Conservation (phyloP, 495 filamentous ascomycete genomes). For the Penicillium paxilli region DNA sequence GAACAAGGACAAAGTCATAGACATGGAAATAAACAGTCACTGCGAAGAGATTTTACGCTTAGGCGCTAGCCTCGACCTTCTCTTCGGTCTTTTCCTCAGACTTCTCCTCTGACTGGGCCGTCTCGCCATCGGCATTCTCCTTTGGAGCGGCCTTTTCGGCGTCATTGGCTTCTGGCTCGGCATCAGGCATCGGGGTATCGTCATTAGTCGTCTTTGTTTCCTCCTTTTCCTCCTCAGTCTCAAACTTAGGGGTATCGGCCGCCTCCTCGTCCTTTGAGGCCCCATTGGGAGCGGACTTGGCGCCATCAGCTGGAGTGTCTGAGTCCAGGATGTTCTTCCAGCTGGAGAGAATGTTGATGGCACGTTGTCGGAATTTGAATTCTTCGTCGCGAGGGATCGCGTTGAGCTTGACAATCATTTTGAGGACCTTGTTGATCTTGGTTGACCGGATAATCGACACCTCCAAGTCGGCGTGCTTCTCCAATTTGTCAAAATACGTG, state of each 20-base stretch:
- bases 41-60: neutral
- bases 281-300: conserved; percentile 50
- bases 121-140: conserved; percentile 20
- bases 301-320: conserved; percentile 49
- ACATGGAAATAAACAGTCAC: neutral
- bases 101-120: conserved; percentile 12
- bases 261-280: conserved; percentile 48
- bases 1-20: neutral
- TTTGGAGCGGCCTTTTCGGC: conserved; percentile 7
- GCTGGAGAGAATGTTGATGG: conserved; percentile 68
- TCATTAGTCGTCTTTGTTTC: conserved; percentile 45
- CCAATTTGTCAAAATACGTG: conserved; percentile 74
- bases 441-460: conserved; percentile 79
- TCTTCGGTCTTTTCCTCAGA: conserved; percentile 24
- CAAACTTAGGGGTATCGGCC: conserved; percentile 41
- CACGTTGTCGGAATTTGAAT: conserved; percentile 79
- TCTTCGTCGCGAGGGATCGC: conserved; percentile 83
- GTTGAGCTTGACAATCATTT: conserved; percentile 80
- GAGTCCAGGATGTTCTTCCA: conserved; percentile 80
- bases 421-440: conserved; percentile 94
- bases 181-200: conserved; percentile 41
- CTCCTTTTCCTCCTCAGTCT: conserved; percentile 44
- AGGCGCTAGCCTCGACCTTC: conserved; percentile 19
- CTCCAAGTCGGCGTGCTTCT: conserved; percentile 76
- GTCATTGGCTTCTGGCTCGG: conserved; percentile 15